Evolutionary conservation across 2,329 filamentous ascomycete genomes (phyloP).

Genomic region (Fusarium sambucinum): DNA sequence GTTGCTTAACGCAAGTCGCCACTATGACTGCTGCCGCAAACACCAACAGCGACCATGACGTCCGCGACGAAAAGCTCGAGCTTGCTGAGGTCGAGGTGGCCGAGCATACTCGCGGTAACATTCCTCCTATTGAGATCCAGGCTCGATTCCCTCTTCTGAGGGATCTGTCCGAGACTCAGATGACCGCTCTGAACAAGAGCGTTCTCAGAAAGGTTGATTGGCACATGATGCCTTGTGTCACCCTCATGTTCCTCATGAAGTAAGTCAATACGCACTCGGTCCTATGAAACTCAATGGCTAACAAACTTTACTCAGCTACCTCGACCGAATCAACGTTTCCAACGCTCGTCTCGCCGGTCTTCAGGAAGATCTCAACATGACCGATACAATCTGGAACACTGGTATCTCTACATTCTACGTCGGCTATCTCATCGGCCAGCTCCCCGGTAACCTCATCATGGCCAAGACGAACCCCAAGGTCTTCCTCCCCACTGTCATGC

Average conservation of each 20-base stretch:
- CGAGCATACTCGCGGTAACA: neutral
- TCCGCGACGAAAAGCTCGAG: constrained; percentile 2
- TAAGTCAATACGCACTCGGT: neutral
- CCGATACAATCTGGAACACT: constrained; percentile 54
- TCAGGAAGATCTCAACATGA: constrained; percentile 54
- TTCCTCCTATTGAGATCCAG: constrained; percentile 44
- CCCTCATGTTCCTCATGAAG: constrained; percentile 32
- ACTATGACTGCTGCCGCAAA: constrained; percentile 13
- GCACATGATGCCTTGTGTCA: constrained; percentile 43
- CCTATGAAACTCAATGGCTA: neutral
- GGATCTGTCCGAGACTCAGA: constrained; percentile 38
- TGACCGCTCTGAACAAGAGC: constrained; percentile 45
- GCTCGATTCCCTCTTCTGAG: constrained; percentile 42
- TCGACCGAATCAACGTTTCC: constrained; percentile 65
- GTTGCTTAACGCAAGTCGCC: neutral
- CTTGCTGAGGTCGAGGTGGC: constrained; percentile 22
- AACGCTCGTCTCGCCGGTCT: constrained; percentile 56
- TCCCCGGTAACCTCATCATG: constrained; percentile 61
- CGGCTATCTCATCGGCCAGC: constrained; percentile 60
- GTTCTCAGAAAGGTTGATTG: constrained; percentile 50
- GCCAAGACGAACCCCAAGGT: constrained; percentile 55
- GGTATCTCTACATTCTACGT: constrained; percentile 61
- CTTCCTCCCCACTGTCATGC: constrained; percentile 56
- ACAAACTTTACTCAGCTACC: constrained; percentile 54
- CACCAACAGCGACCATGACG: constrained; percentile 5